A percentile compares a stretch with the other conserved stretches of the same genome.
phyloP scores from a whole-genome alignment of 2,329 filamentous ascomycete genomes.

The Blastomyces parvus region DNA sequence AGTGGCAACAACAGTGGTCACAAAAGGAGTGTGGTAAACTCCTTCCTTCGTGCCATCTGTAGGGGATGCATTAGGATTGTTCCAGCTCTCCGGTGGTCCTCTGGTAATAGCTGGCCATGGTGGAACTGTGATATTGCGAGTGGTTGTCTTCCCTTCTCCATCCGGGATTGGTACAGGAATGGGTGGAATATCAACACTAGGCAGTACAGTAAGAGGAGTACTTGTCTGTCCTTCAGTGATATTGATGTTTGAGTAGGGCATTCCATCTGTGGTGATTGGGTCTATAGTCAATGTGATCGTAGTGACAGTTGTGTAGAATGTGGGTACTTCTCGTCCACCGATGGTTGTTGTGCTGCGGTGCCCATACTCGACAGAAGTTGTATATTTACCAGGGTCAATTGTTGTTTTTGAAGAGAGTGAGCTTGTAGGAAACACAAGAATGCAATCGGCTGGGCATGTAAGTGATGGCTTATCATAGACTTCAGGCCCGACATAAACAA shows the following conservation, averaged over 20 bases:
- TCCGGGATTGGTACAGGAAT: neutral
- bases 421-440: conserved; percentile 9
- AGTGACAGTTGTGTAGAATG: conserved; percentile 4
- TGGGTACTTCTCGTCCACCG: neutral
- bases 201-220: neutral
- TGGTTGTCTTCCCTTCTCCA: conserved; percentile 5
- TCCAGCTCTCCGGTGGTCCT: conserved; percentile 3
- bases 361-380: conserved; percentile 8
- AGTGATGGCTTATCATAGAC: conserved; percentile 1
- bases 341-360: neutral
- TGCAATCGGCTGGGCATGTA: conserved; percentile 4
- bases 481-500: conserved; percentile 9
- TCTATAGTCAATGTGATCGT: conserved; percentile 2
- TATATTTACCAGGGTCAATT: conserved; percentile 7
- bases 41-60: neutral
- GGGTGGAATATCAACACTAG: conserved; percentile 4
- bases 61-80: neutral
- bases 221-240: conserved; percentile 4
- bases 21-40: conserved; percentile 1
- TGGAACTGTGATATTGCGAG: conserved; percentile 4
- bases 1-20: conserved; percentile 1
- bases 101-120: conserved; percentile 8
- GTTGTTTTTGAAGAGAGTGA: conserved; percentile 6
- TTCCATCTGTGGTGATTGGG: conserved; percentile 5
- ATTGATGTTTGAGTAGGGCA: conserved; percentile 6